Percentiles rank a stretch among this genome's conserved stretches.
phyloP scores from a whole-genome alignment of 2,329 filamentous ascomycete genomes.

The Exophiala xenobiotica region DNA sequence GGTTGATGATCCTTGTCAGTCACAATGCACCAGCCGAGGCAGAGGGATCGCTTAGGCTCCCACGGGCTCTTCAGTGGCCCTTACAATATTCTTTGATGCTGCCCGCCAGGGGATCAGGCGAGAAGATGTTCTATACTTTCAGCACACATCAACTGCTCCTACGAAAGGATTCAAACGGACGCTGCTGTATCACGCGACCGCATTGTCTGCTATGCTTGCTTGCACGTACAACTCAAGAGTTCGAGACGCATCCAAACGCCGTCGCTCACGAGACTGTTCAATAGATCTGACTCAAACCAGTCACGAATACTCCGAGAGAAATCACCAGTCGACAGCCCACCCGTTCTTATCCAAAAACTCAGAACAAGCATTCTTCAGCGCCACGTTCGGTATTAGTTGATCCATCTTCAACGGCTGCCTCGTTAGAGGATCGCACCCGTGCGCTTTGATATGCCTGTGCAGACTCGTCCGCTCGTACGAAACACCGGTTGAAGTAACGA shows the following conservation, averaged over 20 bases:
- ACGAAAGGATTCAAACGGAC: no score
- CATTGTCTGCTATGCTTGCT: background rate
- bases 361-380: conserved; percentile 75
- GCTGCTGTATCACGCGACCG: no score
- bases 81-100: no score
- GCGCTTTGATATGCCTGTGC: conserved; percentile 76
- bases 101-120: no score
- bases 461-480: conserved; percentile 87
- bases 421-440: conserved; percentile 77
- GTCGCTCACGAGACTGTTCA: background rate
- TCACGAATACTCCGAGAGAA: background rate
- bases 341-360: conserved; percentile 85
- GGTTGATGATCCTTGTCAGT: no score
- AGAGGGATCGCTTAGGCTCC: no score
- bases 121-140: no score
- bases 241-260: background rate
- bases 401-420: conserved; percentile 66
- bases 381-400: conserved; percentile 79
- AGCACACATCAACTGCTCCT: no score
- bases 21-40: no score
- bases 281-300: background rate
- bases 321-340: conserved; percentile 86
- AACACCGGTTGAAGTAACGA: conserved; percentile 70
- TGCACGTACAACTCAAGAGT: background rate
- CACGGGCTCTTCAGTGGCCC: no score